Conservation (phyloP, 75 land plant genomes). For the Pinus albicaulis region DNA sequence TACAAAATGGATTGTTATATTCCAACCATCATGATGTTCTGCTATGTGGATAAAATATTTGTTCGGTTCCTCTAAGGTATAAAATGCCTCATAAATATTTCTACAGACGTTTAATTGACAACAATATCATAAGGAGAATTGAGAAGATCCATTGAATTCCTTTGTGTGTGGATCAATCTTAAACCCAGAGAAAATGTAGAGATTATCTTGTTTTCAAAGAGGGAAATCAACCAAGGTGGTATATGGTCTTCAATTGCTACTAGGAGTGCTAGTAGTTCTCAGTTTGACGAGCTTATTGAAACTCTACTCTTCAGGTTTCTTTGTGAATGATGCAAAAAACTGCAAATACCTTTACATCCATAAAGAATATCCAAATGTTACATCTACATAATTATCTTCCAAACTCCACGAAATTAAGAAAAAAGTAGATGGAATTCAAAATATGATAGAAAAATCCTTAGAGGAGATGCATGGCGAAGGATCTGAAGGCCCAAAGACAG, state of each 20-base stretch:
- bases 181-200: slow-evolving; percentile 3
- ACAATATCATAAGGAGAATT: no score
- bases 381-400: neutral
- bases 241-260: slow-evolving; percentile 3
- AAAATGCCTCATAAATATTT: no score
- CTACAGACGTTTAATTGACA: no score
- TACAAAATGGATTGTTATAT: no score
- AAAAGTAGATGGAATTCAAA: slow-evolving; percentile 1
- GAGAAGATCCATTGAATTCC: no score
- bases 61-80: no score
- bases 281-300: slow-evolving; percentile 24
- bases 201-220: neutral
- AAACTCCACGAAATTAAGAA: slow-evolving; percentile 6
- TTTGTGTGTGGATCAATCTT: neutral
- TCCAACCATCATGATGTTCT: no score
- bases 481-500: slow-evolving; percentile 1
- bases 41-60: no score
- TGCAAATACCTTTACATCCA: neutral
- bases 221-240: neutral
- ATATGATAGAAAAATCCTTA: slow-evolving; percentile 22
- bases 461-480: slow-evolving; percentile 18
- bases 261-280: slow-evolving; percentile 25
- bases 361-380: neutral
- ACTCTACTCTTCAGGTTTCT: slow-evolving; percentile 19
- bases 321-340: slow-evolving; percentile 7